Conservation (phyloP, 2,329 filamentous ascomycete species). For the Trichoderma atroviride region DNA sequence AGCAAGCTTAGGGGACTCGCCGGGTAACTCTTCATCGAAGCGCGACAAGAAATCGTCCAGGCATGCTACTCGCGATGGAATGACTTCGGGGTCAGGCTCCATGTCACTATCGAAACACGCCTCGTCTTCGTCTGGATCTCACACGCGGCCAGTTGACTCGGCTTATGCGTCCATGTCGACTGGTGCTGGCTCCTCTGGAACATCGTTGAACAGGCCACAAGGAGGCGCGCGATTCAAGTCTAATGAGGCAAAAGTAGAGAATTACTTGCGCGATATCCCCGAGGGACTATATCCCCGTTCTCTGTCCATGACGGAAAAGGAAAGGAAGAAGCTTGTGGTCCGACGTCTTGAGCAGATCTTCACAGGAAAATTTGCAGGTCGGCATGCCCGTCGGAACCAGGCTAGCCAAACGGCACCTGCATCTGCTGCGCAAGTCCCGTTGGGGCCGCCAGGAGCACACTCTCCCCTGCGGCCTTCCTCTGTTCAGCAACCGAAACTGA, state of each 20-base stretch:
- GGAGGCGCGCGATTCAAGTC: slow-evolving; percentile 44
- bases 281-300: slow-evolving; percentile 66
- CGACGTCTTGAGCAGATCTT: slow-evolving; percentile 79
- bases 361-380: slow-evolving; percentile 64
- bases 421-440: slow-evolving; percentile 25
- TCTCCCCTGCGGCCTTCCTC: slow-evolving; percentile 30
- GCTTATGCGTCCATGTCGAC: slow-evolving; percentile 70
- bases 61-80: slow-evolving; percentile 43
- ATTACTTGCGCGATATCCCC: slow-evolving; percentile 72
- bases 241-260: slow-evolving; percentile 65
- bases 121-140: slow-evolving; percentile 55
- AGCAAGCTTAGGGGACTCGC: slow-evolving; percentile 59
- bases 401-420: slow-evolving; percentile 31
- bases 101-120: slow-evolving; percentile 55
- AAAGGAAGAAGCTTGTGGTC: slow-evolving; percentile 77
- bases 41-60: slow-evolving; percentile 43
- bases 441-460: slow-evolving; percentile 36
- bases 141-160: slow-evolving; percentile 60
- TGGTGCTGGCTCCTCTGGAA: slow-evolving; percentile 49
- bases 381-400: slow-evolving; percentile 38
- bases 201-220: slow-evolving; percentile 44
- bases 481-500: slow-evolving; percentile 8
- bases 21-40: slow-evolving; percentile 45
- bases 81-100: slow-evolving; percentile 48
- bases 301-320: slow-evolving; percentile 67